Base-by-base conservation (phyloP, 805 yeast genomes). In the Yamadazyma scolyti region DNA sequence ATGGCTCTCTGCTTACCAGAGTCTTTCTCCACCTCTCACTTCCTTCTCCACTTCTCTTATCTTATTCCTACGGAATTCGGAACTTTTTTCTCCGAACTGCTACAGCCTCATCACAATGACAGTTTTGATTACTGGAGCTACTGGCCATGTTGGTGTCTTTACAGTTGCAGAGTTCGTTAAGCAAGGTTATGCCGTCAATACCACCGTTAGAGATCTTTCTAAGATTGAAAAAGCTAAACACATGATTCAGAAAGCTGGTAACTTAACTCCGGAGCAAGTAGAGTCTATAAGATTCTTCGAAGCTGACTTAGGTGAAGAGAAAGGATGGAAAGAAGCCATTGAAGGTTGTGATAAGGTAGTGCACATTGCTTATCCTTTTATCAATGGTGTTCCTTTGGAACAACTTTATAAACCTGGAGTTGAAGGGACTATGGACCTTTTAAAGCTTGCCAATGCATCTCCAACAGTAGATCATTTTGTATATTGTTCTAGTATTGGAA, bases 311-410 rank as follows among this genome's bases (percentile, higher is more conserved):
- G 30, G 21, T 9, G 16, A 20, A 10, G 27, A 26, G n/a, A 26
- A 32, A 16, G 40, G 40, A 3, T 40, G 44, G 44, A 34, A 40
- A 22, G 33, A 34, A 33, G 38, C 35, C 16, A 27, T 37, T 15
- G 31, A 32, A n/a, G 34, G 28, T 9, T 26, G 31, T 30, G 34
- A 33, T 9, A 24, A 19, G n/a, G 31, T 39, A 8, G 22, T 23
- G n/a, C 40, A 33, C 19, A 15, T 33, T 18, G 40, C 40, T 4
- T 37, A 16, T 25, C 40, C 40, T 3, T 30, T 37, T 14, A 11
- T 30, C 12, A 24, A 15, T 23, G 15, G 13, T 10, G 27, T 22
- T 10, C 35, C 35, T 4, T 17, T 27, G 3, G 23, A 20, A n/a
- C 22, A 29, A 9, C 10, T 34, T 15, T 16, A 17, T 6, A 27